Base-by-base conservation (phyloP, 306 rosid species). In the Lathyrus aphaca region DNA sequence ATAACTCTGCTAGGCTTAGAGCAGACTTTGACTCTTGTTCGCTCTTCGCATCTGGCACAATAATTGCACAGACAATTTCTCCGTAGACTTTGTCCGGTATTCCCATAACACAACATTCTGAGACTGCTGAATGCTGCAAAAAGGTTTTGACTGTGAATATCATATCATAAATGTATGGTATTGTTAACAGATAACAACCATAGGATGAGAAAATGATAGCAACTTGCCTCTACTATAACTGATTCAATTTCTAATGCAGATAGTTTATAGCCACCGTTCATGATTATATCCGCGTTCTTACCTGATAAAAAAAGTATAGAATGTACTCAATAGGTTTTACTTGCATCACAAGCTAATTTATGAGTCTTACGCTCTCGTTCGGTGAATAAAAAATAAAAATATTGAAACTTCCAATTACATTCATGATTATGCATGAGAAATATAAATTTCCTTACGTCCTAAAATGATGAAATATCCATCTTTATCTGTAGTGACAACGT, bases 171-270 rank as follows among this genome's bases (percentile, higher is more conserved):
- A 8, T 51, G 37, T 58, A 35, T 10, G 49, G 37, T 11, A 5
- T 53, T 38, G 63, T 27, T 66, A 44, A 37, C 25, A 53, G 21
- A 15, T 6, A 46, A 23, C 16, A 37, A 70, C 44, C 49, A 45
- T 4, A 37, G 64, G 56, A 74, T 45, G 72, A 64, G 50, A 8
- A 44, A 66, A 54, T n/a, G 21, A 60, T 38, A 66, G 64, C 57
- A 37, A 75, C 73, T 78, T 78, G 81, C 99, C 97, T 91, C 84
- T 70, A 89, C 32, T 38, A 94, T 77, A 46, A 86, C 84, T 17
- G 97, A 94, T 81, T 94, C 99, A 23, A 91, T 94, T 83, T 94
- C 99, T 81, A 94, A 76, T 10, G 96, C 97, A 48, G 99, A 94
- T 63, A 91, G 79, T 72, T 94, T 94, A 82, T 84, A 91, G 55